A percentile compares a stretch with the other conserved stretches of the same genome.
Conservation (phyloP, 1,284 basidiomycete genomes). For the Cryptococcus amylolentus region DNA sequence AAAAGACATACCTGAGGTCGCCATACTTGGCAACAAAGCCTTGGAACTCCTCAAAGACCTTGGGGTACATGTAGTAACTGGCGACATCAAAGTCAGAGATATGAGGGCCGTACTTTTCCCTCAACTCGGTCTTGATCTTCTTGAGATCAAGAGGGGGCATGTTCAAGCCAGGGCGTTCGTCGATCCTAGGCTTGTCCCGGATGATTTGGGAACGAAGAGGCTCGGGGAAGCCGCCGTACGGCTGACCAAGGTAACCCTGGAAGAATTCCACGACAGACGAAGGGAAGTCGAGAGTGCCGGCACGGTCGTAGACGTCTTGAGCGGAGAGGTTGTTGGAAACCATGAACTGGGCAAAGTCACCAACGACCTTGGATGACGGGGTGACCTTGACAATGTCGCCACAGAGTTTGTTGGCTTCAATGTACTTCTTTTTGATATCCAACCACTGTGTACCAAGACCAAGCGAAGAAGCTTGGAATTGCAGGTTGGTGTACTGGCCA, state of each 20-base stretch:
- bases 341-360: slow-evolving; percentile 99
- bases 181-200: slow-evolving; percentile 88
- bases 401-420: slow-evolving; percentile 92
- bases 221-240: slow-evolving; percentile 97
- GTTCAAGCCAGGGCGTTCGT: slow-evolving; percentile 82
- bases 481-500: slow-evolving; percentile 90
- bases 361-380: slow-evolving; percentile 97
- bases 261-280: slow-evolving; percentile 94
- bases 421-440: slow-evolving; percentile 98
- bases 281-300: slow-evolving; percentile 92
- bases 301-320: slow-evolving; percentile 79
- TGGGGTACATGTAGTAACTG: slow-evolving; percentile 68
- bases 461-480: slow-evolving; percentile 98
- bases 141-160: slow-evolving; percentile 90
- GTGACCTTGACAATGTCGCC: slow-evolving; percentile 99
- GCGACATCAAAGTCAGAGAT: slow-evolving; percentile 91
- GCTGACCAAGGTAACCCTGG: slow-evolving; percentile 96
- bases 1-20: slow-evolving; percentile 69
- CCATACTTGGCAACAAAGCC: slow-evolving; percentile 92
- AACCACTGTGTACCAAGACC: slow-evolving; percentile 97
- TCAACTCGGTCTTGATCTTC: slow-evolving; percentile 89
- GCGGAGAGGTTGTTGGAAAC: slow-evolving; percentile 88
- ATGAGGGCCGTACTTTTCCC: slow-evolving; percentile 89
- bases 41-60: slow-evolving; percentile 98
- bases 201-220: slow-evolving; percentile 87